phyloP scores from a whole-genome alignment of 305 asterid species.

The Lippia alba region DNA sequence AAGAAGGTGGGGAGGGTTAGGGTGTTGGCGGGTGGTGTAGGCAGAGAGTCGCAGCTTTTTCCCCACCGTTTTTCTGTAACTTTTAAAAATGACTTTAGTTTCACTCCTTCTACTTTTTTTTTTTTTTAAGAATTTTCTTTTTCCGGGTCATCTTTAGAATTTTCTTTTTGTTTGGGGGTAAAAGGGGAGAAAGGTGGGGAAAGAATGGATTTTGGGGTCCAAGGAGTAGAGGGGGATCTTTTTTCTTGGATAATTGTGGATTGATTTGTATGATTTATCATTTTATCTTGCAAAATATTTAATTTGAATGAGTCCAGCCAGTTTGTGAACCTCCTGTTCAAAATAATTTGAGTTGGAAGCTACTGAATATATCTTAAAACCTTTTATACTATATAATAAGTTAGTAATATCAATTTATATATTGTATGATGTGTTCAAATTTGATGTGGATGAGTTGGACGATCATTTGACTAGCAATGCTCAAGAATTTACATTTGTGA shows the following conservation, averaged over 20 bases:
- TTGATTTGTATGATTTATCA: too few relatives aligned
- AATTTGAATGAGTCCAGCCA: too few relatives aligned
- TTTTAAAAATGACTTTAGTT: conserved; percentile 5
- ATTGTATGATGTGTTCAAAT: too few relatives aligned
- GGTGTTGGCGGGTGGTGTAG: conserved; percentile 42
- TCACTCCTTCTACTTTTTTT: conserved; percentile 9
- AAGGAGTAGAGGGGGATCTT: neutral
- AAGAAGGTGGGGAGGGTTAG: conserved; percentile 46
- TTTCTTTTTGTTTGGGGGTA: neutral
- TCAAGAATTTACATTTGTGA: too few relatives aligned
- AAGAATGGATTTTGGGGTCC: neutral
- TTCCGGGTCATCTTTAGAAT: neutral
- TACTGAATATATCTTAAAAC: too few relatives aligned
- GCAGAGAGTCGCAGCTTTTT: conserved; percentile 26
- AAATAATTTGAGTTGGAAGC: too few relatives aligned
- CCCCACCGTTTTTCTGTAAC: neutral
- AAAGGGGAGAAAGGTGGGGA: neutral
- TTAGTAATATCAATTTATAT: too few relatives aligned
- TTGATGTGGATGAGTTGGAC: too few relatives aligned
- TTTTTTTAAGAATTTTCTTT: neutral
- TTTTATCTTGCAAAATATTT: too few relatives aligned
- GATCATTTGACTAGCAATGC: too few relatives aligned
- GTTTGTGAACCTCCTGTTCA: too few relatives aligned
- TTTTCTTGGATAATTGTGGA: neutral
- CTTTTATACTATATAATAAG: too few relatives aligned